Percentiles rank a stretch among this genome's conserved stretches.
These are phyloP conservation scores for Bryoerythrophyllum caledonicum DNA, from an alignment of 225 moss, liverwort and hornwort species.

Conservation along the genomic window DNA sequence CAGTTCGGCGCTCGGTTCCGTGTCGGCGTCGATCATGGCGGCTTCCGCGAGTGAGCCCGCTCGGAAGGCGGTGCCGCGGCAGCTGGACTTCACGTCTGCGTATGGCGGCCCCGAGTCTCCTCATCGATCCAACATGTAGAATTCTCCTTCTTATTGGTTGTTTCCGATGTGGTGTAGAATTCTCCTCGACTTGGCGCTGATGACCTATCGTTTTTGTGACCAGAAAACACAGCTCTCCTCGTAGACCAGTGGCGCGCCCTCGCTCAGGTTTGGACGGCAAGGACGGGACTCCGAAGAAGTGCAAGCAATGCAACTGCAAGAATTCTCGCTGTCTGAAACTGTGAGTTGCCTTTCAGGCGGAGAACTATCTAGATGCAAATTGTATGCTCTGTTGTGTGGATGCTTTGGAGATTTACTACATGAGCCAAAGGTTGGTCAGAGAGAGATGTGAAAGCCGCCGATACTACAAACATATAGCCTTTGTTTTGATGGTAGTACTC, in stretches of 20 bases:
- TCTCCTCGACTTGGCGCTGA: background rate
- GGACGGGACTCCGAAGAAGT: conserved; percentile 81
- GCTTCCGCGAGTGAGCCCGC: conserved; percentile 41
- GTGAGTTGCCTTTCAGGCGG: conserved; percentile 39
- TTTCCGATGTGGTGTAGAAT: background rate
- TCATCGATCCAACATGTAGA: conserved; percentile 41
- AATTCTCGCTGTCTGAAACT: conserved; percentile 90
- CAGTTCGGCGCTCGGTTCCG: conserved; percentile 31
- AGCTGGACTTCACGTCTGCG: conserved; percentile 54
- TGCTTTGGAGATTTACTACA: no score
- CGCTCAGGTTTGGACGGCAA: conserved; percentile 57
- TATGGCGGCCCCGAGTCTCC: conserved; percentile 39
- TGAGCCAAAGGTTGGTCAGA: no score
- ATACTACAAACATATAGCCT: no score
- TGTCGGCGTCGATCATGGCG: conserved; percentile 40
- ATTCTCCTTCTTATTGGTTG: background rate
- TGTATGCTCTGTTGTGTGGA: no score
- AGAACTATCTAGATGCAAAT: no score
- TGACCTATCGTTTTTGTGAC: conserved; percentile 2
- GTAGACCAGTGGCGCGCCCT: conserved; percentile 55
- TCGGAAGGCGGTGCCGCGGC: conserved; percentile 58
- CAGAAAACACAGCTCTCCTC: conserved; percentile 72
- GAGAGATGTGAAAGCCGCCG: no score
- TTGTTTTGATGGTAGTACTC: background rate
- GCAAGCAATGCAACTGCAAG: conserved; percentile 98